Percentiles rank a stretch among this genome's conserved stretches.
Conservation (phyloP, 495 filamentous ascomycete species). For the Penicillium bovifimosum region DNA sequence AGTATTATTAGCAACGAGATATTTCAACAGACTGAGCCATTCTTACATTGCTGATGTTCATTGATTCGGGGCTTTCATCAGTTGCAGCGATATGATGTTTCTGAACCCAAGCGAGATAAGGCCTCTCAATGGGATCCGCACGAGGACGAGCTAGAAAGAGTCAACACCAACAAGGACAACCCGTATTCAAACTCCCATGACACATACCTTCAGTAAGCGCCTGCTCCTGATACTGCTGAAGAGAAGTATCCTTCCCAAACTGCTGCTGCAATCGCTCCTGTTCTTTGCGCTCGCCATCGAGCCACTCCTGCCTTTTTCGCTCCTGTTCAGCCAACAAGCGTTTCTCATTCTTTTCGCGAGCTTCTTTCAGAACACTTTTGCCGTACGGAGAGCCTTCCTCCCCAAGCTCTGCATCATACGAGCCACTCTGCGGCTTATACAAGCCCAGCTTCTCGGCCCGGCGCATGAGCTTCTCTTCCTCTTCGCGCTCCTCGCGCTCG, state of each 20-base stretch:
- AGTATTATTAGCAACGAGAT: conserved; percentile 1
- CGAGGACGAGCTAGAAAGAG: conserved; percentile 30
- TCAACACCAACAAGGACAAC: conserved; percentile 9
- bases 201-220: conserved; percentile 34
- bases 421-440: conserved; percentile 48
- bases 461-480: conserved; percentile 38
- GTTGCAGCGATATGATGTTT: conserved; percentile 40
- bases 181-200: neutral
- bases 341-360: conserved; percentile 43
- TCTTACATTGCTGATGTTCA: conserved; percentile 34
- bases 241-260: conserved; percentile 41
- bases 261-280: conserved; percentile 36
- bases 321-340: conserved; percentile 44
- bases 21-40: neutral
- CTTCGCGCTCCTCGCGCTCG: conserved; percentile 49
- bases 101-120: conserved; percentile 46
- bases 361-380: conserved; percentile 45
- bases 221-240: conserved; percentile 43
- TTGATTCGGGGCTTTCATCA: conserved; percentile 29
- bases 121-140: conserved; percentile 40
- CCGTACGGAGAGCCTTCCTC: conserved; percentile 38
- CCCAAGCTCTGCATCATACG: conserved; percentile 38
- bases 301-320: conserved; percentile 39
- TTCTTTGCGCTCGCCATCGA: conserved; percentile 38
- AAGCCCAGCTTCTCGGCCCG: conserved; percentile 40